Evolutionary conservation across 2,329 filamentous ascomycete genomes (phyloP), one percentile per base, ranked within the genome.

Genomic region (Colletotrichum liriopes): DNA sequence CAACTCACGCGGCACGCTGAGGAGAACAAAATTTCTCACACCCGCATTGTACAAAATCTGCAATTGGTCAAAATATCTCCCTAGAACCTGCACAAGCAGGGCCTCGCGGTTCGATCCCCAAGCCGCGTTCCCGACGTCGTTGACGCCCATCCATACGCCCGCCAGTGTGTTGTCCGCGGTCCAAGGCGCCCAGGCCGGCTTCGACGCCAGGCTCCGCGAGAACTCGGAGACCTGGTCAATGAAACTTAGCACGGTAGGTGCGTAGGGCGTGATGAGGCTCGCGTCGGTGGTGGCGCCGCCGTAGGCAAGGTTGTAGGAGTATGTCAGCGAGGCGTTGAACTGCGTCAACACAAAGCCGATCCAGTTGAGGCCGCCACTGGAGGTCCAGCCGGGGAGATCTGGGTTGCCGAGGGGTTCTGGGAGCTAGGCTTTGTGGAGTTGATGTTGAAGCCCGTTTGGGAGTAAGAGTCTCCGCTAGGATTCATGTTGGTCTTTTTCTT

Each of bases 321-420:
- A 81, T 5, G 86, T 75, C 0, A 81, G 76, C 0, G 84, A 83
- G 0, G 77, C 74, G 75, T 87, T 87, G 77, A 84, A 81, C 60
- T 81, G 75, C 5, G 81, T 82, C 1, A 82, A 81, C 20, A 87
- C 77, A 70, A 84, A 84, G 63, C 83, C 86, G 20, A 87, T 80
- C 85, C 85, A 88, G 78, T 88, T 87, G 54, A 82, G 75, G 4
- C 86, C 86, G 51, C 84, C 84, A 29, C 80, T 79, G 26, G 84
- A 82, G 11, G 86, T 87, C 73, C 79, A 85, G n/a, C 86, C 84
- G 0, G 85, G 86, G 55, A 87, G 86, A 1, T 81, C 59, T 0
- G 90, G 90, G 79, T 92, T 92, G 12, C 90, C 90, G 73, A 92
- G 82, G 0, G 89, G 76, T 91, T 89, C 7, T 80, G 79, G 5